Conservation (phyloP, 1,284 basidiomycete genomes). For the Papiliotrema fonsecae region DNA sequence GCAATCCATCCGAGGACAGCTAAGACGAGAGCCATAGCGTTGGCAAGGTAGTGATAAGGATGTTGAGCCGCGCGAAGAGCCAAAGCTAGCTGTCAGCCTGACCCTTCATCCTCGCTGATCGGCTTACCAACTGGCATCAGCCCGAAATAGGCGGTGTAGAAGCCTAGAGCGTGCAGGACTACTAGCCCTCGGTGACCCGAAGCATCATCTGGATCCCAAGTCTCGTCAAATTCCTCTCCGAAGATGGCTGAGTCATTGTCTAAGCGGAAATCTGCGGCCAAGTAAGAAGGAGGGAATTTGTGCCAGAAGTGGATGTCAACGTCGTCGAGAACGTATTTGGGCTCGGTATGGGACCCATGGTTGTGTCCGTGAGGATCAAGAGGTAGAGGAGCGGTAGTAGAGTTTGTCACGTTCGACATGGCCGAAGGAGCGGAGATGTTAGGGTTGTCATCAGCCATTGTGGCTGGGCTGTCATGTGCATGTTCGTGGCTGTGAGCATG, state of each 20-base stretch:
- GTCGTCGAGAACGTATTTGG: constrained; percentile 32
- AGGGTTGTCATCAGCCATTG: not conserved
- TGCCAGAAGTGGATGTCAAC: constrained; percentile 33
- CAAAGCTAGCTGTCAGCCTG: constrained; percentile 19
- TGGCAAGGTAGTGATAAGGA: constrained; percentile 34
- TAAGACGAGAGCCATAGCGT: constrained; percentile 24
- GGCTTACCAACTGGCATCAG: constrained; percentile 35
- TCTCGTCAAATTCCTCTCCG: constrained; percentile 34
- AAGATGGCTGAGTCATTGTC: constrained; percentile 33
- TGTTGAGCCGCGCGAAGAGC: constrained; percentile 36
- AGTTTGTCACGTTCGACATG: too few species aligned
- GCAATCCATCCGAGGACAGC: constrained; percentile 37
- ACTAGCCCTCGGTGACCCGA: constrained; percentile 30
- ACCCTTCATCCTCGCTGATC: not conserved
- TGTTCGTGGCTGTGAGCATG: constrained; percentile 3
- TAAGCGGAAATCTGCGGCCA: constrained; percentile 37
- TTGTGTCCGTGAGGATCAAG: constrained; percentile 8
- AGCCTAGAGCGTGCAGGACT: constrained; percentile 26
- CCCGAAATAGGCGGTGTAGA: constrained; percentile 37
- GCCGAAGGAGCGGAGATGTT: not conserved
- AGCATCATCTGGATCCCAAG: constrained; percentile 26
- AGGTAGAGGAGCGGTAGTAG: too few species aligned
- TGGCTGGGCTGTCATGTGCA: too few species aligned
- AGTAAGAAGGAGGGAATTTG: constrained; percentile 36
- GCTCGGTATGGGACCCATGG: constrained; percentile 27